Evolutionary conservation across 2,329 filamentous ascomycete species (phyloP), one percentile per base, ranked within the genome.

Genomic region (Pseudomassariella vexata): DNA sequence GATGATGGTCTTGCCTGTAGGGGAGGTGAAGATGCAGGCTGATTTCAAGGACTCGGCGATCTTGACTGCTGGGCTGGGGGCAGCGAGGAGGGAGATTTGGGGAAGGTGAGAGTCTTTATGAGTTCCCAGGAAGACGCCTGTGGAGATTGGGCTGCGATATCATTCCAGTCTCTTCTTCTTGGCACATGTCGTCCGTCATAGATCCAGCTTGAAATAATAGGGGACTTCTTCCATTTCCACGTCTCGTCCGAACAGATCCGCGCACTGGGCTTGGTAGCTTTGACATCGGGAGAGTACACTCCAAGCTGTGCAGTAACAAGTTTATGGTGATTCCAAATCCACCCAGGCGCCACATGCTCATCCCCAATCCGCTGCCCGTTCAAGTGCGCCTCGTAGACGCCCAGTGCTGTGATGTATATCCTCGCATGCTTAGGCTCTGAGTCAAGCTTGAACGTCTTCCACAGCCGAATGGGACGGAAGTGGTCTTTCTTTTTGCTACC

Each of bases 51-150:
- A 45, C 40, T 48, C 52, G 21, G 27, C 52, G 20, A 50, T 60
- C 10, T 63, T 55, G 0, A 73, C 60, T 1, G 68, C 68, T 3
- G 69, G 60, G 0, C 52, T 57, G 35, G 65, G 59, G 0, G 66
- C 56, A 4, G 64, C 44, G 8, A 58, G 50, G 5, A 73, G 51
- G 4, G 51, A 41, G 3, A 50, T 1, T 48, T 47, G 1, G 57
- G 51, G 5, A 53, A 41, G 10, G 44, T 30, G 4, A 52, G 39
- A 16, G 57, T 44, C 19, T 55, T 55, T 2, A 55, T 53, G 4
- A 35, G 26, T 8, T 46, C 37, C 57, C 59, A 60, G 15, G 20
- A 56, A 56, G 0, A 29, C 26, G 33, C 18, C 26, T 20, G 19
- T 9, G 17, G 22, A 2, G 17, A 23, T 9, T 24, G 7, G 37